phyloP scores from a whole-genome alignment of 179 eudicot genomes.

The Beta lomatogona region DNA sequence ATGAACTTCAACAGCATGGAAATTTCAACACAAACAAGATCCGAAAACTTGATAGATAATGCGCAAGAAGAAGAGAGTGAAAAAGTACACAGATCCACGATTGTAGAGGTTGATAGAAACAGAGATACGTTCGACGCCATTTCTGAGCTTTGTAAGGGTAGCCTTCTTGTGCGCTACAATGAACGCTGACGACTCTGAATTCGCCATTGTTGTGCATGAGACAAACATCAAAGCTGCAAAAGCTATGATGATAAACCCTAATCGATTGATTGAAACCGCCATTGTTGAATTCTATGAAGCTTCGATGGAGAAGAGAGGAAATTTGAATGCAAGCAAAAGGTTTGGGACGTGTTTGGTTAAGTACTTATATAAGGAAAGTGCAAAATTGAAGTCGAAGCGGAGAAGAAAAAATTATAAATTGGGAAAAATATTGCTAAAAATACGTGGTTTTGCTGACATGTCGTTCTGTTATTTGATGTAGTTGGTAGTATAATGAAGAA shows the following conservation, averaged over 20 bases:
- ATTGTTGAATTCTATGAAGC: slow-evolving; percentile 21
- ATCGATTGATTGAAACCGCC: slow-evolving; percentile 21
- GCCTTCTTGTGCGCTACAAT: slow-evolving; percentile 90
- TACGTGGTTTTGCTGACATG: slow-evolving; percentile 35
- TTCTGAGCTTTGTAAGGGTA: slow-evolving; percentile 53
- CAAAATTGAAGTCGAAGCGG: too few relatives aligned
- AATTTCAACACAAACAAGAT: neutral
- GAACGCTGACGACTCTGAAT: slow-evolving; percentile 54
- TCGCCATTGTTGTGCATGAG: slow-evolving; percentile 24
- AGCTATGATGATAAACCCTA: slow-evolving; percentile 9
- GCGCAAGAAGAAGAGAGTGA: neutral
- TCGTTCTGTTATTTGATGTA: slow-evolving; percentile 8
- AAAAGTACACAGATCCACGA: slow-evolving; percentile 66
- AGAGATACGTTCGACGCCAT: slow-evolving; percentile 69
- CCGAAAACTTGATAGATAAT: neutral
- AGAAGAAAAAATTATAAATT: too few relatives aligned
- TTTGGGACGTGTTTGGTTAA: neutral
- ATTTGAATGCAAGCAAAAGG: neutral
- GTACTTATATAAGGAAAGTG: too few relatives aligned
- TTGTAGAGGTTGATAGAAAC: slow-evolving; percentile 74
- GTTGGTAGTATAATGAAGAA: neutral
- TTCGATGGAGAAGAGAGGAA: neutral
- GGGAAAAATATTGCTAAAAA: too few relatives aligned
- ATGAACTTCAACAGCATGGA: neutral
- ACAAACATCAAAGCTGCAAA: slow-evolving; percentile 16